Conservation (phyloP, 2,329 filamentous ascomycete genomes). For the Spiromastix sp. region DNA sequence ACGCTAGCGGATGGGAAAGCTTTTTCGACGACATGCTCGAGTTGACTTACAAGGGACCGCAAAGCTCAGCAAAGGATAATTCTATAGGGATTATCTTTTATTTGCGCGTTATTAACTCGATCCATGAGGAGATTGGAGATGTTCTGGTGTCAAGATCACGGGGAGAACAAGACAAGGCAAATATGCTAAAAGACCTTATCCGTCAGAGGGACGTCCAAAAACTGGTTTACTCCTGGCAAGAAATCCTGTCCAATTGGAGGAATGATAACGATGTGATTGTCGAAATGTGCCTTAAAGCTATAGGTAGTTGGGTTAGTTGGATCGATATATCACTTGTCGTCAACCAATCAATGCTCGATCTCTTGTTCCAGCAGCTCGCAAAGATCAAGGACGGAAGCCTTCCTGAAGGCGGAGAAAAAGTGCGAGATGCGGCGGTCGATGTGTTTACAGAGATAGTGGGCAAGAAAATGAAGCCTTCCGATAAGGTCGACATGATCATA, state of each 20-base stretch:
- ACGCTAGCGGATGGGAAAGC: slow-evolving; percentile 72
- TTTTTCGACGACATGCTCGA: slow-evolving; percentile 86
- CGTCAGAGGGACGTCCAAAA: slow-evolving; percentile 79
- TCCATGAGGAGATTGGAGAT: slow-evolving; percentile 97
- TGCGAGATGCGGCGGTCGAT: slow-evolving; percentile 84
- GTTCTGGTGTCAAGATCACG: slow-evolving; percentile 70
- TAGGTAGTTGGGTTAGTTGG: slow-evolving; percentile 98
- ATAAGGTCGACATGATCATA: slow-evolving; percentile 88
- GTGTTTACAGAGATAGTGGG: slow-evolving; percentile 91
- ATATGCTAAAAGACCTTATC: slow-evolving; percentile 81
- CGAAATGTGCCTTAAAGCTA: slow-evolving; percentile 80
- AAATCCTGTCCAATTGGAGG: slow-evolving; percentile 70
- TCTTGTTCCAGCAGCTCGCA: slow-evolving; percentile 80
- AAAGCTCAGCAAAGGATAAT: slow-evolving; percentile 55
- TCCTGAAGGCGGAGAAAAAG: slow-evolving; percentile 64
- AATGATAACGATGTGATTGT: slow-evolving; percentile 61
- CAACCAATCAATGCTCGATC: slow-evolving; percentile 74
- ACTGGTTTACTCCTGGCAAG: slow-evolving; percentile 82
- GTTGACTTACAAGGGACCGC: slow-evolving; percentile 54
- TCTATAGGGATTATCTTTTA: slow-evolving; percentile 71
- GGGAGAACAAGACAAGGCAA: slow-evolving; percentile 74
- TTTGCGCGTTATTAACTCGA: slow-evolving; percentile 73
- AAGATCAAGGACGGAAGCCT: slow-evolving; percentile 52
- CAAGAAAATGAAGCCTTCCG: slow-evolving; percentile 92
- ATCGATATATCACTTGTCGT: slow-evolving; percentile 92